A percentile compares a stretch with the other conserved stretches of the same genome.
phyloP scores from a whole-genome alignment of 2,329 filamentous ascomycete species.

The Grosmannia huntii region DNA sequence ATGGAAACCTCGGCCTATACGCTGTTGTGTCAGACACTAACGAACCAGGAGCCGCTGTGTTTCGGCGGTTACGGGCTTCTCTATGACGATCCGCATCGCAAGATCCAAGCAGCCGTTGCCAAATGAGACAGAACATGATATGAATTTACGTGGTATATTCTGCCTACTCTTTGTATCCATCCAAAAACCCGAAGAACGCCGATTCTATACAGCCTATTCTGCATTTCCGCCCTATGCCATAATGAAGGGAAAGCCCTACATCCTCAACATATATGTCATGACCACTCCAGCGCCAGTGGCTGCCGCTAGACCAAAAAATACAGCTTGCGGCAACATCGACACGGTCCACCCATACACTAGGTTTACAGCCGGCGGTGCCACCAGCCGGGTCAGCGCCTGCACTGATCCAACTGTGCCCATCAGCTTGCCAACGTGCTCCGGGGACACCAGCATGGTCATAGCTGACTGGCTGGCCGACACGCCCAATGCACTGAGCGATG shows the following conservation, averaged over 20 bases:
- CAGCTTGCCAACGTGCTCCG: neutral
- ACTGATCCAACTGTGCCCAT: neutral
- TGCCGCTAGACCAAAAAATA: neutral
- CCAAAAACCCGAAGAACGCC: neutral
- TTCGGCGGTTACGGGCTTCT: neutral
- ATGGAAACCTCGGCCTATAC: too few species aligned
- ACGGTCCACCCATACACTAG: neutral
- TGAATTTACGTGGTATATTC: too few species aligned
- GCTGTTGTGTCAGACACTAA: neutral
- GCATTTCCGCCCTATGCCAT: neutral
- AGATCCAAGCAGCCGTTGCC: neutral
- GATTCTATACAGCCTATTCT: neutral
- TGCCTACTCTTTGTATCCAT: too few species aligned
- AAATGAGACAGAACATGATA: neutral
- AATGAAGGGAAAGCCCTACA: too few species aligned
- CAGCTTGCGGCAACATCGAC: neutral
- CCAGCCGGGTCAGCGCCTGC: neutral
- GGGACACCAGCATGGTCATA: neutral
- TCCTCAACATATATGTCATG: neutral
- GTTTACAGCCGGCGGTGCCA: neutral
- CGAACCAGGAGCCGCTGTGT: neutral
- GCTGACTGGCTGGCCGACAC: neutral
- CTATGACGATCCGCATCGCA: neutral
- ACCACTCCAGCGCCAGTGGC: neutral
- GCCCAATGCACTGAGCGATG: neutral